Percentiles rank a stretch among this genome's conserved stretches.
These are phyloP conservation scores for Pythium biforme DNA, from an alignment of 352 stramenopile species.

Conservation along the genomic window DNA sequence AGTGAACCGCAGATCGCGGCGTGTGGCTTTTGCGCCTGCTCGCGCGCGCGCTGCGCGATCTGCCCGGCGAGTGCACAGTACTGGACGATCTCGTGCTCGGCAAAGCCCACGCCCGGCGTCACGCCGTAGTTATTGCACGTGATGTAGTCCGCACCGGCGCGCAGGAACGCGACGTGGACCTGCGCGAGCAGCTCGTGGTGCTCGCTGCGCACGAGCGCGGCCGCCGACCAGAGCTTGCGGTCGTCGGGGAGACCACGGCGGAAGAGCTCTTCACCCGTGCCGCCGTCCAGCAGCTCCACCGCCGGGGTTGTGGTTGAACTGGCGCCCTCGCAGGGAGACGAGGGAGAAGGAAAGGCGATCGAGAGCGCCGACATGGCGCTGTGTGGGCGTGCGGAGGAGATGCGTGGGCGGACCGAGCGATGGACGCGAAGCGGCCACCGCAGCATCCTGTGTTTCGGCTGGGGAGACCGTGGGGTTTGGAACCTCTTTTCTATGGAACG, in stretches of 20 bases:
- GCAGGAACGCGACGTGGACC: slow-evolving; percentile 84
- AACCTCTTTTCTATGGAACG: background rate
- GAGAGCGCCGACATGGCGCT: background rate
- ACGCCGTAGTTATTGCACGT: slow-evolving; percentile 93
- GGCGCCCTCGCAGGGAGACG: too few relatives aligned
- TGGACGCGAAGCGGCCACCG: background rate
- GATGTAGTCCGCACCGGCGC: slow-evolving; percentile 72
- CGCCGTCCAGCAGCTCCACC: slow-evolving; percentile 74
- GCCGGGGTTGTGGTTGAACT: too few relatives aligned
- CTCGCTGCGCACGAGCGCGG: slow-evolving; percentile 62
- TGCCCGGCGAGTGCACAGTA: slow-evolving; percentile 48
- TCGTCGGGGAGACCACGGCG: slow-evolving; percentile 79
- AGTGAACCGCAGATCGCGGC: slow-evolving; percentile 78
- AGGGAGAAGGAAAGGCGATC: background rate
- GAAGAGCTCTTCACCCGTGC: slow-evolving; percentile 91
- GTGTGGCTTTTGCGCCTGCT: slow-evolving; percentile 9
- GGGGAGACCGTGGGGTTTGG: background rate
- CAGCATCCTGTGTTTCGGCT: background rate
- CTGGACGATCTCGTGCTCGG: slow-evolving; percentile 53
- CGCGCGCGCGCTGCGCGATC: slow-evolving; percentile 37
- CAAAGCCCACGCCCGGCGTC: slow-evolving; percentile 85
- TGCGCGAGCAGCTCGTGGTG: slow-evolving; percentile 71
- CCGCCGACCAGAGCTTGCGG: slow-evolving; percentile 86
- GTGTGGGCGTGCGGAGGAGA: background rate
- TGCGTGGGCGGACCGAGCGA: background rate